phyloP scores from a whole-genome alignment of 441 rosid species.

The Pelargonium myrrhifolium region DNA sequence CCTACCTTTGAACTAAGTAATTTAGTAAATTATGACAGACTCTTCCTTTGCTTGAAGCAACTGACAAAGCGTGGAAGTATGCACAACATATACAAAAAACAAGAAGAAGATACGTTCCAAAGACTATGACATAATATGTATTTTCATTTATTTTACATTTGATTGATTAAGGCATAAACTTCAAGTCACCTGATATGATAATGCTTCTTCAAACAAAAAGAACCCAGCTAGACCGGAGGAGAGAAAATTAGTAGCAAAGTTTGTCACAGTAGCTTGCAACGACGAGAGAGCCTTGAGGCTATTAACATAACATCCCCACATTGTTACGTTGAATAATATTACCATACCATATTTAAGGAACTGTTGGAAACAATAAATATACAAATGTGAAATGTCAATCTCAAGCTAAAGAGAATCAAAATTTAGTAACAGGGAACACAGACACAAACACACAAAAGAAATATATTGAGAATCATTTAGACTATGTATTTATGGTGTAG shows the following conservation, averaged over 20 bases:
- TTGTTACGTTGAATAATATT: conserved; percentile 50
- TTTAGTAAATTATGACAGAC: no score
- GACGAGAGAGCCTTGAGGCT: conserved; percentile 80
- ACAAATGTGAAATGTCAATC: not conserved
- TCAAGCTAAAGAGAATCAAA: not conserved
- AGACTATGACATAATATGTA: no score
- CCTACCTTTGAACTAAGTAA: no score
- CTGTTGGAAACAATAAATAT: conserved; percentile 28
- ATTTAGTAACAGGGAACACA: not conserved
- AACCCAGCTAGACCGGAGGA: conserved; percentile 79
- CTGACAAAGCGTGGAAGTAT: no score
- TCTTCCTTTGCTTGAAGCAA: no score
- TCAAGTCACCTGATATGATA: conserved; percentile 41
- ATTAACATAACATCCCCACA: conserved; percentile 90
- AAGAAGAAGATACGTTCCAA: no score
- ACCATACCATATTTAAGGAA: conserved; percentile 50
- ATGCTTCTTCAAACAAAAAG: conserved; percentile 53
- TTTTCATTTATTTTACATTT: no score
- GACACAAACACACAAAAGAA: not conserved
- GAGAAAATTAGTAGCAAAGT: conserved; percentile 78
- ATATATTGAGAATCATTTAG: no score
- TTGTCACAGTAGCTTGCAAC: conserved; percentile 74
- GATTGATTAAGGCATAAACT: not conserved
- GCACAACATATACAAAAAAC: no score
- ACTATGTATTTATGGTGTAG: no score